Evolutionary conservation across 1,139 yeast genomes (phyloP), one percentile per base, ranked within the genome.

Genomic region (Blastobotrys ciferrii): DNA sequence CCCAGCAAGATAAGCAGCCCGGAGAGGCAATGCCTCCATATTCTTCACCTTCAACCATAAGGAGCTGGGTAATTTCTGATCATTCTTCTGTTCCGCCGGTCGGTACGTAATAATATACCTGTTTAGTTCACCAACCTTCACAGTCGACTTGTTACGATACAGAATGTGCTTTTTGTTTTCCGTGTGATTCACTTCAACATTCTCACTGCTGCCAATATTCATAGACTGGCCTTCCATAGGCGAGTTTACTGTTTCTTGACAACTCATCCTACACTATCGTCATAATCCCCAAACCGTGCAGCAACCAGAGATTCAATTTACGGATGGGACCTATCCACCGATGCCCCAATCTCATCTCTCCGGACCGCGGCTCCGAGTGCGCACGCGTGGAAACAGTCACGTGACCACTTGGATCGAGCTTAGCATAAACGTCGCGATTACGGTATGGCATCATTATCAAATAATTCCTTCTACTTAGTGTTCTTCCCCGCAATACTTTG

Each of bases 1-100:
- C 0, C 98, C 98, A 38, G 89, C 83, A 20, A 92, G 69, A 62
- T 84, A 87, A 0, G 96, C 96, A 0, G 98, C 96, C 42, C 97
- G 68, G 58, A 87, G 69, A 0, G 96, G 81, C 9, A 87, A 65
- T 49, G 82, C 80, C 59, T 88, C 96, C 4, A 73, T 73, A 65
- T 92, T 92, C 58, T 80, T 81, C 35, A 92, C 77, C 55, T 80
- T 81, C 13, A 91, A 70, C 80, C 82, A 85, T 6, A 83, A 57
- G 4, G 47, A 41, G 18, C 33, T 30, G 7, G 42, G 47, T n/a
- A 42, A 30, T 14, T 41, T 43, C 13, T 36, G 30, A 3, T 40
- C 37, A 28, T 43, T 48, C 19, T 43, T 37, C 15, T 52, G 54
- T 20, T 36, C 40, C n/a, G 40, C 17, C 2, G 81, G 76, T 25